phyloP scores from a whole-genome alignment of 2,329 filamentous ascomycete species.

The Cryphonectria radicalis region DNA sequence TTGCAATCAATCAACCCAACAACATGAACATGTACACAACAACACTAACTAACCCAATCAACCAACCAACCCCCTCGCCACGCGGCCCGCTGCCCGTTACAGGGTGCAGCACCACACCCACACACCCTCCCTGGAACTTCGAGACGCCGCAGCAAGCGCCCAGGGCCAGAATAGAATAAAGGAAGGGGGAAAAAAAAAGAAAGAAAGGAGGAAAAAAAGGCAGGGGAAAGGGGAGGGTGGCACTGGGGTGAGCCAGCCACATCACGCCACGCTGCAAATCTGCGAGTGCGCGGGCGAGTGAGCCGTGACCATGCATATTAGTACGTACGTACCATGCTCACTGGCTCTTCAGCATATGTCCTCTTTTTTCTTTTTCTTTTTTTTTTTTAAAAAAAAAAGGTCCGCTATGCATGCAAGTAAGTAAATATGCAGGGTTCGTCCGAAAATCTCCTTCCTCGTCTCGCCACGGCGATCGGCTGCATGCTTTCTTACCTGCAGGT shows the following conservation, averaged over 20 bases:
- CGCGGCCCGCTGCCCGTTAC: neutral
- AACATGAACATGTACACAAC: neutral
- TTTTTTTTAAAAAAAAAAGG: too few relatives aligned
- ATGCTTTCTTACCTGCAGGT: neutral
- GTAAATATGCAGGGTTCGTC: conserved; percentile 7
- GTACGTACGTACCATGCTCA: conserved; percentile 6
- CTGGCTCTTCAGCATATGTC: neutral
- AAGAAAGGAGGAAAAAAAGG: too few relatives aligned
- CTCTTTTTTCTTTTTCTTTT: too few relatives aligned
- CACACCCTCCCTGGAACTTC: neutral
- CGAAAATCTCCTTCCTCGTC: neutral
- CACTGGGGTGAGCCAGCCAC: neutral
- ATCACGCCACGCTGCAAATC: neutral
- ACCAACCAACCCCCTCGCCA: too few relatives aligned
- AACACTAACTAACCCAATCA: neutral
- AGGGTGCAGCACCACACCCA: neutral
- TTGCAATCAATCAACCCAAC: too few relatives aligned
- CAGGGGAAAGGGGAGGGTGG: neutral
- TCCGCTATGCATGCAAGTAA: neutral
- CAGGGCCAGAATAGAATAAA: neutral
- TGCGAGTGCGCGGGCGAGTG: neutral
- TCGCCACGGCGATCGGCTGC: conserved; percentile 1
- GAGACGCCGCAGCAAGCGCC: conserved; percentile 8
- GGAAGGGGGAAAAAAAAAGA: neutral
- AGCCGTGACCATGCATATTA: too few relatives aligned